A percentile compares a stretch with the other conserved stretches of the same genome.
Evolutionary conservation across 2,329 filamentous ascomycete genomes (phyloP).

Genomic region (Colletotrichum phormii): DNA sequence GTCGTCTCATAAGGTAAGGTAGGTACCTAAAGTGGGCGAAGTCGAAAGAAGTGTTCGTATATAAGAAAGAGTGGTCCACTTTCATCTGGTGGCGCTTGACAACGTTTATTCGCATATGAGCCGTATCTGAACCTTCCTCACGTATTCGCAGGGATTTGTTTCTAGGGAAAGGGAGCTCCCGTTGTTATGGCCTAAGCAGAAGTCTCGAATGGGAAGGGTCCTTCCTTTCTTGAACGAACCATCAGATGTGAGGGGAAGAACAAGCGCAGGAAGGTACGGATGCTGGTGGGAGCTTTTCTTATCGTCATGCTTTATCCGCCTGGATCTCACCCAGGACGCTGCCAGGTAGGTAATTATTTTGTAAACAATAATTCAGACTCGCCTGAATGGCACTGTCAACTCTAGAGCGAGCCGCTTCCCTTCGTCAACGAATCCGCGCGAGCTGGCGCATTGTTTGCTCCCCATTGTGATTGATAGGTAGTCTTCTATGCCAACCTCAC

Average conservation of each 20-base stretch:
- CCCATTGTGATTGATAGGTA: no score
- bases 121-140: background rate
- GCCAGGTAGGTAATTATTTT: background rate
- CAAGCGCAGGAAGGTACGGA: background rate
- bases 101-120: background rate
- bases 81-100: conserved; percentile 14
- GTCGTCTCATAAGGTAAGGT: background rate
- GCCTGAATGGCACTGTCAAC: no score
- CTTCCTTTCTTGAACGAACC: conserved; percentile 8
- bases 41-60: no score
- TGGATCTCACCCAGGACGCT: background rate
- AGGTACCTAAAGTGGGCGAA: background rate
- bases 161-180: background rate
- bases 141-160: background rate
- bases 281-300: conserved; percentile 22
- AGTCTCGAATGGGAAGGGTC: background rate
- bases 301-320: background rate
- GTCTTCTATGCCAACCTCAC: background rate
- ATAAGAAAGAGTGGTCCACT: background rate
- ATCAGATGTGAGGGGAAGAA: background rate
- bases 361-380: background rate
- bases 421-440: no score
- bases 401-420: background rate
- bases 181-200: background rate
- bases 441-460: background rate